Conservation (phyloP, 352 stramenopile genomes). For the Elongisporangium prolatum region DNA sequence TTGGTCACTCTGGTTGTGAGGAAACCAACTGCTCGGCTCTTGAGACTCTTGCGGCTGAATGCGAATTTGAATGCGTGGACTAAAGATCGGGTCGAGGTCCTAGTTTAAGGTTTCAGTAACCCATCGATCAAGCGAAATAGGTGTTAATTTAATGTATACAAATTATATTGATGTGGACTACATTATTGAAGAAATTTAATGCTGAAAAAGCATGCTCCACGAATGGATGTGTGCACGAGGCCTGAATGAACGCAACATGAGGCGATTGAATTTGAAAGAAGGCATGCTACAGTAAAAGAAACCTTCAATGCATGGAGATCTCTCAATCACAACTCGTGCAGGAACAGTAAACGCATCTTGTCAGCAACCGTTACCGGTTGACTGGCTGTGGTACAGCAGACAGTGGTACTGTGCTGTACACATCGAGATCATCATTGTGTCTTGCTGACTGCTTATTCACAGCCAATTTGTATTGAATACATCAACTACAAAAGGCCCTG, state of each 20-base stretch:
- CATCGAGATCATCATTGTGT: neutral
- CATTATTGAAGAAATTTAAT: neutral
- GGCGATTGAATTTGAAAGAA: neutral
- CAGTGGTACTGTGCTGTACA: neutral
- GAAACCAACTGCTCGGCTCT: neutral
- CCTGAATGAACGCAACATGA: neutral
- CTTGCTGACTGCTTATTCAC: too few species aligned
- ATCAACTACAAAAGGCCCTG: conserved; percentile 92
- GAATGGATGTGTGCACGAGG: neutral
- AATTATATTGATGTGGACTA: neutral
- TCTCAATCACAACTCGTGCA: too few species aligned
- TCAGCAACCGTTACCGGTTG: neutral
- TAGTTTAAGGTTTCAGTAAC: neutral
- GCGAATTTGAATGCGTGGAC: neutral
- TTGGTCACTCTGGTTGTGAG: neutral
- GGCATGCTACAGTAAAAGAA: neutral
- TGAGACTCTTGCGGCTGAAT: neutral
- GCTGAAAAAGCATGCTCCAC: neutral
- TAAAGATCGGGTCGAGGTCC: neutral
- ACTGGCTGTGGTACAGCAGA: neutral
- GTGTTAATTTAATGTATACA: neutral
- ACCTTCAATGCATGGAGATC: neutral
- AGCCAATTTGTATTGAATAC: neutral
- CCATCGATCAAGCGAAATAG: too few species aligned
- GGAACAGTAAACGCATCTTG: too few species aligned